Percentiles rank a stretch among this genome's conserved stretches.
Conservation (phyloP, 805 yeast species). For the Wickerhamomyces tratensis region DNA sequence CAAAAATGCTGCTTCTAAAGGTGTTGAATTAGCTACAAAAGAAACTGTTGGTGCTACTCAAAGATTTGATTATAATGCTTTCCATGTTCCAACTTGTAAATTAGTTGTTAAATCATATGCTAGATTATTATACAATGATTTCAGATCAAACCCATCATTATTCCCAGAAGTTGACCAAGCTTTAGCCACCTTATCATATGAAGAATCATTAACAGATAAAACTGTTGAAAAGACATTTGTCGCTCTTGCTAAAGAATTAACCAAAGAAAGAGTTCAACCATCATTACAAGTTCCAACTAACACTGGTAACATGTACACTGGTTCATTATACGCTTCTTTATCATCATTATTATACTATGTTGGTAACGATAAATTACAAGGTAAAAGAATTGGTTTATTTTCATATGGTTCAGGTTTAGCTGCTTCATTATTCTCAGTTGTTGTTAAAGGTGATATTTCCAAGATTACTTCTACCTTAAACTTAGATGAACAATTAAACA, state of each 20-base stretch:
- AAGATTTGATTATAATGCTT: conserved; percentile 84
- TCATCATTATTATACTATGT: conserved; percentile 72
- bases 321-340: conserved; percentile 81
- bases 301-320: conserved; percentile 98
- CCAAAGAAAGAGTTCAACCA: conserved; percentile 64
- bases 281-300: conserved; percentile 85
- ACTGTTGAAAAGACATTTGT: conserved; percentile 78
- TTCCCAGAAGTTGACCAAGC: conserved; percentile 49
- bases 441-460: conserved; percentile 73
- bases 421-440: conserved; percentile 73
- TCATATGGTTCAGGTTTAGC: conserved; percentile 99
- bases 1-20: conserved; percentile 53
- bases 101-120: conserved; percentile 89
- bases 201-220: conserved; percentile 71
- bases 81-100: conserved; percentile 98
- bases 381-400: conserved; percentile 83
- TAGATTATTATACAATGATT: conserved; percentile 85
- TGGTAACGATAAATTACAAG: conserved; percentile 64
- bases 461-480: conserved; percentile 54
- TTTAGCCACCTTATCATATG: conserved; percentile 52
- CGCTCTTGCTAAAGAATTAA: conserved; percentile 58
- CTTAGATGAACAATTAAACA: conserved; percentile 55
- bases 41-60: conserved; percentile 58
- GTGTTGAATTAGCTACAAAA: conserved; percentile 34
- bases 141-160: conserved; percentile 53